Conservation (phyloP, 1,284 basidiomycete species). For the Malassezia japonica region DNA sequence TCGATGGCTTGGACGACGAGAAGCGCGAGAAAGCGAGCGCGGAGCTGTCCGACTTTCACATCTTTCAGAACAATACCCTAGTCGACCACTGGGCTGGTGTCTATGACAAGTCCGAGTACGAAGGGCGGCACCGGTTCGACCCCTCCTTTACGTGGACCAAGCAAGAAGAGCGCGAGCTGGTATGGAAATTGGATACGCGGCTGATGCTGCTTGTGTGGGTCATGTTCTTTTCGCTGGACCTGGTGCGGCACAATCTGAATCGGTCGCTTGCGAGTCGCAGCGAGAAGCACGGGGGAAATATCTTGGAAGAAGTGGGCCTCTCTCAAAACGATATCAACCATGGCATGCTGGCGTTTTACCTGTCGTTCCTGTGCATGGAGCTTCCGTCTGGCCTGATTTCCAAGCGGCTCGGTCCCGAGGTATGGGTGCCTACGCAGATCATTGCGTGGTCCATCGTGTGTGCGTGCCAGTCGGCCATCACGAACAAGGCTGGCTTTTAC, state of each 20-base stretch:
- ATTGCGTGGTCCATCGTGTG: slow-evolving; percentile 22
- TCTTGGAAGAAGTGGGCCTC: slow-evolving; percentile 22
- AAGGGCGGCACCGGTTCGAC: slow-evolving; percentile 11
- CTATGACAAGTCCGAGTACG: slow-evolving; percentile 18
- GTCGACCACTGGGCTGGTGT: slow-evolving; percentile 20
- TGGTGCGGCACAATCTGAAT: slow-evolving; percentile 20
- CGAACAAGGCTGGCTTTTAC: slow-evolving; percentile 21
- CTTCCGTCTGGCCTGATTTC: slow-evolving; percentile 29
- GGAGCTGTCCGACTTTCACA: slow-evolving; percentile 17
- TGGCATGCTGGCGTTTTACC: slow-evolving; percentile 24
- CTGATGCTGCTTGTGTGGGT: slow-evolving; percentile 11
- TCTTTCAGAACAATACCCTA: slow-evolving; percentile 21
- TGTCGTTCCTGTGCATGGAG: slow-evolving; percentile 27
- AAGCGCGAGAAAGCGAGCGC: not conserved
- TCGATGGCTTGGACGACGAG: no score
- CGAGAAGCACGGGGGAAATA: slow-evolving; percentile 7
- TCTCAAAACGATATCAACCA: slow-evolving; percentile 35
- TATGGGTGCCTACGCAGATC: slow-evolving; percentile 32
- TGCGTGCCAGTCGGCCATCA: slow-evolving; percentile 18
- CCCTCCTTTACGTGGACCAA: slow-evolving; percentile 9
- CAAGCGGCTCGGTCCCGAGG: slow-evolving; percentile 31
- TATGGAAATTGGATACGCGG: slow-evolving; percentile 4
- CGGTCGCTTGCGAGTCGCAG: slow-evolving; percentile 19
- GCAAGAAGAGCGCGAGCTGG: slow-evolving; percentile 8
- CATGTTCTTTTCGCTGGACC: slow-evolving; percentile 20